Percentiles rank a stretch among this genome's conserved stretches.
Evolutionary conservation across 768 basidiomycete genomes (phyloP).

Genomic region (Coprinellus micaceus): DNA sequence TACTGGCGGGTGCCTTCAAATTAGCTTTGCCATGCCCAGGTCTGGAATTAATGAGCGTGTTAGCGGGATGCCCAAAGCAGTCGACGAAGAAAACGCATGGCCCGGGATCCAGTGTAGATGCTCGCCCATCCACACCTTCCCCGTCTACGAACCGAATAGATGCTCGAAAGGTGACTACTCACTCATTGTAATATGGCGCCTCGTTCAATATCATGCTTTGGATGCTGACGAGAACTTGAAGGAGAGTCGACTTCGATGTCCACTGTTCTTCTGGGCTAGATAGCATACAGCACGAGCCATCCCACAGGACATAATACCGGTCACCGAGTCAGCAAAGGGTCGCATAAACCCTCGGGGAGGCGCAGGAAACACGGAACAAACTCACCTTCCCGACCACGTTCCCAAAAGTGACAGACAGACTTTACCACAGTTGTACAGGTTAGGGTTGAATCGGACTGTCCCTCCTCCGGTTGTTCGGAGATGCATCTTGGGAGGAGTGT

Average conservation of each 20-base stretch:
- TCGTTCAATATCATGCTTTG: constrained; percentile 59
- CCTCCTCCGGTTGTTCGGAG: constrained; percentile 52
- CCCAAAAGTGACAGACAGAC: constrained; percentile 55
- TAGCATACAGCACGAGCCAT: neutral
- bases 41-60: constrained; percentile 23
- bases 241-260: constrained; percentile 47
- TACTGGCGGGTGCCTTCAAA: constrained; percentile 29
- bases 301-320: neutral
- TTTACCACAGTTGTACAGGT: constrained; percentile 46
- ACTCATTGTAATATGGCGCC: constrained; percentile 57
- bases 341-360: neutral
- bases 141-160: neutral
- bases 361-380: neutral
- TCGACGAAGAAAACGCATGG: neutral
- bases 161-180: constrained; percentile 17
- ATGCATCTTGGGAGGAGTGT: constrained; percentile 43
- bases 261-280: constrained; percentile 40
- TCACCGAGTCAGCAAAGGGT: neutral
- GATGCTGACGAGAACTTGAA: constrained; percentile 56
- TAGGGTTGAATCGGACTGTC: constrained; percentile 52
- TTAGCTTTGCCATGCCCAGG: constrained; percentile 46
- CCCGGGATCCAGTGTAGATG: neutral
- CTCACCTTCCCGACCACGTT: constrained; percentile 51
- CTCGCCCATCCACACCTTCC: neutral
- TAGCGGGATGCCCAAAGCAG: neutral